These are phyloP conservation scores for Myotisia sp. DNA, from an alignment of 2,329 filamentous ascomycete genomes.

Conservation along the genomic window DNA sequence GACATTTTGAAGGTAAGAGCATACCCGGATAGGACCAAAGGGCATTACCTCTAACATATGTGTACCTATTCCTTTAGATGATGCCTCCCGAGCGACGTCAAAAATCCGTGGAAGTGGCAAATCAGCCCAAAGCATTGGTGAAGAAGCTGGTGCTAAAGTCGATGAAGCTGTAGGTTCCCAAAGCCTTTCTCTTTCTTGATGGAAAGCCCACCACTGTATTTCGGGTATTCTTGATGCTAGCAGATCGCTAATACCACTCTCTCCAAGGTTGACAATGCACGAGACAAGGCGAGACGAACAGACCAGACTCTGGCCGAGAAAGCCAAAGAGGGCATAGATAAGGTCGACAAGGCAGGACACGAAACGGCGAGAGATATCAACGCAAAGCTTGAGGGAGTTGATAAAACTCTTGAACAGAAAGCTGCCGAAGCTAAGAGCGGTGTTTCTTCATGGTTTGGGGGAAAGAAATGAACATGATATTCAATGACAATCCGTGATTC, in stretches of 20 bases:
- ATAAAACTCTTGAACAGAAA: slow-evolving; percentile 65
- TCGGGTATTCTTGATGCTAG: slow-evolving; percentile 1
- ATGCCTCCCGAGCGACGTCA: slow-evolving; percentile 54
- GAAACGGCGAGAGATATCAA: slow-evolving; percentile 44
- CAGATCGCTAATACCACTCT: background rate
- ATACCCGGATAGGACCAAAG: slow-evolving; percentile 9
- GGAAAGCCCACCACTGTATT: slow-evolving; percentile 1
- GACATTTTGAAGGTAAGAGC: slow-evolving; percentile 66
- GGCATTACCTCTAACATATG: background rate
- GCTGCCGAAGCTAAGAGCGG: slow-evolving; percentile 72
- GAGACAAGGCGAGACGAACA: slow-evolving; percentile 41
- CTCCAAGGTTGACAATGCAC: slow-evolving; percentile 45
- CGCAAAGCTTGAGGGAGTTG: slow-evolving; percentile 56
- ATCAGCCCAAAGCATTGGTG: slow-evolving; percentile 50
- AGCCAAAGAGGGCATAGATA: slow-evolving; percentile 43
- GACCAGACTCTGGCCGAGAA: slow-evolving; percentile 47
- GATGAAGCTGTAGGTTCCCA: slow-evolving; percentile 50
- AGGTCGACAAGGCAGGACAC: slow-evolving; percentile 48
- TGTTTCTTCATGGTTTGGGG: slow-evolving; percentile 73
- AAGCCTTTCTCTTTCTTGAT: background rate
- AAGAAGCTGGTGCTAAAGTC: slow-evolving; percentile 50
- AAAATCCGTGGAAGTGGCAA: slow-evolving; percentile 48
- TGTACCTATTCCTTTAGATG: slow-evolving; percentile 43
- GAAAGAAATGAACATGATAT: slow-evolving; percentile 12
- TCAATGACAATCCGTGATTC: no score